Conservation (phyloP, 2,329 filamentous ascomycete species). For the Phoma herbarum region DNA sequence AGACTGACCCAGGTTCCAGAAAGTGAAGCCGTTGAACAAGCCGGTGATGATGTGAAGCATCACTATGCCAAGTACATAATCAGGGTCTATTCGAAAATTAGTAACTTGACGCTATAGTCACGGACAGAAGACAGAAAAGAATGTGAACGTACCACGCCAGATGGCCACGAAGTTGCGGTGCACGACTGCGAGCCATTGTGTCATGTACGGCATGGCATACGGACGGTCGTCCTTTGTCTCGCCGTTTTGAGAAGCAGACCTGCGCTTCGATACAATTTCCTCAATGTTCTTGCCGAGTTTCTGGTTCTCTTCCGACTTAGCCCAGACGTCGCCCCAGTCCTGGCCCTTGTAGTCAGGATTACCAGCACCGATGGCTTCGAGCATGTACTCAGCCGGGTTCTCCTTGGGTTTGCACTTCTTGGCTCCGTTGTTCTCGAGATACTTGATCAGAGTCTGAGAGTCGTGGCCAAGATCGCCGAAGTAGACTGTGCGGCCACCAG, state of each 20-base stretch:
- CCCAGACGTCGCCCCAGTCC: slow-evolving; percentile 59
- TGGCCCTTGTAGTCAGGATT: slow-evolving; percentile 55
- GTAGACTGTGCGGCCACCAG: slow-evolving; percentile 71
- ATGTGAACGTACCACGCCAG: slow-evolving; percentile 64
- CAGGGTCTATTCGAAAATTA: slow-evolving; percentile 58
- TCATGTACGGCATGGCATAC: slow-evolving; percentile 55
- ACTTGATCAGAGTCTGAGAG: slow-evolving; percentile 54
- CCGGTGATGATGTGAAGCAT: slow-evolving; percentile 62
- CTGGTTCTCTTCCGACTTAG: slow-evolving; percentile 51
- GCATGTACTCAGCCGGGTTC: slow-evolving; percentile 65
- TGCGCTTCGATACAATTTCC: slow-evolving; percentile 48
- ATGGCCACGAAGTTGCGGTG: slow-evolving; percentile 65
- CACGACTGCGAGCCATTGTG: slow-evolving; percentile 54
- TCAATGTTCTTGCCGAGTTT: slow-evolving; percentile 54
- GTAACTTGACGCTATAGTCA: neutral
- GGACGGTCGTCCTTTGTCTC: slow-evolving; percentile 54
- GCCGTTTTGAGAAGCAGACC: slow-evolving; percentile 42
- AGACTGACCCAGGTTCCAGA: slow-evolving; percentile 57
- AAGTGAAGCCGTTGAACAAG: slow-evolving; percentile 60
- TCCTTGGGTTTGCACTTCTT: slow-evolving; percentile 60
- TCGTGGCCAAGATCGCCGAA: slow-evolving; percentile 66
- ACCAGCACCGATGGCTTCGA: slow-evolving; percentile 57
- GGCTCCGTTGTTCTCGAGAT: slow-evolving; percentile 64
- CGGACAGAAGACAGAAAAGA: neutral
- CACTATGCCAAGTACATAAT: slow-evolving; percentile 65